These are phyloP conservation scores for Ruellia speciosa DNA, from an alignment of 305 asterid genomes.

Conservation along the genomic window DNA sequence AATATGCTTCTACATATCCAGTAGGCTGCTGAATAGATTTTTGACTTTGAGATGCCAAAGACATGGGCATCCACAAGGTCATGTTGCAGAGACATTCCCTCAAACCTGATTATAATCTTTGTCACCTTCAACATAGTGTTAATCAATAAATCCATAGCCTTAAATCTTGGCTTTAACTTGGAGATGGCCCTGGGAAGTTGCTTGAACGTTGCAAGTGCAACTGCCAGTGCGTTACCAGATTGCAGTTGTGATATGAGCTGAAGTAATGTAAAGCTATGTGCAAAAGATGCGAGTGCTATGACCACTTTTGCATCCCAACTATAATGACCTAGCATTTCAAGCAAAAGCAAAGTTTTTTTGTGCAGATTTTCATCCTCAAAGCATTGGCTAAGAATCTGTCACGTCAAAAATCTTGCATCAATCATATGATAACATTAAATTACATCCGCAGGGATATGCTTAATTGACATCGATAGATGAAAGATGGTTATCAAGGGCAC, in stretches of 20 bases:
- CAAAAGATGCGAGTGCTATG: constrained; percentile 49
- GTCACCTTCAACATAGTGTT: constrained; percentile 42
- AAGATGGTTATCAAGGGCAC: background rate
- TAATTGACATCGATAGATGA: background rate
- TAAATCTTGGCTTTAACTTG: constrained; percentile 29
- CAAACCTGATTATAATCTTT: constrained; percentile 32
- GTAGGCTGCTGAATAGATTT: constrained; percentile 47
- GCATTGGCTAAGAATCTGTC: constrained; percentile 39
- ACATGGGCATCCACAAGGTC: constrained; percentile 34
- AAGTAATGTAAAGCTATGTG: constrained; percentile 36
- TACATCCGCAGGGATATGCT: background rate
- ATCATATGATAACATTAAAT: background rate
- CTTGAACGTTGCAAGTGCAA: constrained; percentile 33
- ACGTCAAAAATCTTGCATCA: constrained; percentile 16
- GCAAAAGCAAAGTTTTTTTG: constrained; percentile 35
- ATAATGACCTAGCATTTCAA: constrained; percentile 43
- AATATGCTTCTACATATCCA: constrained; percentile 59
- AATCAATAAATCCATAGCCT: constrained; percentile 42
- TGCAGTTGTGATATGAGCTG: constrained; percentile 41
- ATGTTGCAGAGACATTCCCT: constrained; percentile 37
- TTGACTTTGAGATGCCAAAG: constrained; percentile 30
- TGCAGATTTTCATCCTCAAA: constrained; percentile 35
- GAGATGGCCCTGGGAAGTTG: constrained; percentile 28
- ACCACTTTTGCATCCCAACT: constrained; percentile 62
- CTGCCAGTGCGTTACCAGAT: constrained; percentile 36